A percentile compares a stretch with the other conserved stretches of the same genome.
These are phyloP conservation scores for Aspergillus panamensis DNA, from an alignment of 495 filamentous ascomycete species.

Conservation along the genomic window DNA sequence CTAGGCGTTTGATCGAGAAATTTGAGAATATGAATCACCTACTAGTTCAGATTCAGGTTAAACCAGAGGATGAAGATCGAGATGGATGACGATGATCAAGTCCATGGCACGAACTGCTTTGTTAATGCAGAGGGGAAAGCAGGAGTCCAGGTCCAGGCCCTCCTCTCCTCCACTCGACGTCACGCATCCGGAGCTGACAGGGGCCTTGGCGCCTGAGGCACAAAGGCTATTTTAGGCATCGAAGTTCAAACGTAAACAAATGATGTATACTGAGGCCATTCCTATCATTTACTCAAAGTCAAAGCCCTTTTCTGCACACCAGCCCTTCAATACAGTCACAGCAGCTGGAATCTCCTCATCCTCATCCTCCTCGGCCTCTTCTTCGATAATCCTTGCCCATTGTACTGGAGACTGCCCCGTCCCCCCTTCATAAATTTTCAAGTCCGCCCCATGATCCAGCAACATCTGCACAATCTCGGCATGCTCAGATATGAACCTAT, in stretches of 20 bases:
- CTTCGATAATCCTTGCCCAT: not conserved
- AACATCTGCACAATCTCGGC: not conserved
- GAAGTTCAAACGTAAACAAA: no score
- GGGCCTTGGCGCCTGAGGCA: constrained; percentile 23
- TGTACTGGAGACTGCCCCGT: not conserved
- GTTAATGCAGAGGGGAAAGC: constrained; percentile 7
- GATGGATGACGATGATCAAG: not conserved
- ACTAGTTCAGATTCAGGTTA: not conserved
- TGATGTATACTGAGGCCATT: no score
- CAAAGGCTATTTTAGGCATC: not conserved
- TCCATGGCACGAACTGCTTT: constrained; percentile 1
- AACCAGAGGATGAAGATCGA: not conserved
- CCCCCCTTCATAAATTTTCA: not conserved
- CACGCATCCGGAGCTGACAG: constrained; percentile 17
- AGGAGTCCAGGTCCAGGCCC: not conserved
- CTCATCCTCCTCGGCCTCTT: not conserved
- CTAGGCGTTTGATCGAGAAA: not conserved
- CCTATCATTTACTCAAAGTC: no score
- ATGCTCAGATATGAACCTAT: not conserved
- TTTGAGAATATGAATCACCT: not conserved
- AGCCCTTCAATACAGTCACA: not conserved
- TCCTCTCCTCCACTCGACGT: no score
- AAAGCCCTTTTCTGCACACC: no score
- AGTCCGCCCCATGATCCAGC: not conserved
- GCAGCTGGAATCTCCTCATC: not conserved